A percentile compares a stretch with the other conserved stretches of the same genome.
phyloP scores from a whole-genome alignment of 768 basidiomycete species.

The Cubamyces sp. region DNA sequence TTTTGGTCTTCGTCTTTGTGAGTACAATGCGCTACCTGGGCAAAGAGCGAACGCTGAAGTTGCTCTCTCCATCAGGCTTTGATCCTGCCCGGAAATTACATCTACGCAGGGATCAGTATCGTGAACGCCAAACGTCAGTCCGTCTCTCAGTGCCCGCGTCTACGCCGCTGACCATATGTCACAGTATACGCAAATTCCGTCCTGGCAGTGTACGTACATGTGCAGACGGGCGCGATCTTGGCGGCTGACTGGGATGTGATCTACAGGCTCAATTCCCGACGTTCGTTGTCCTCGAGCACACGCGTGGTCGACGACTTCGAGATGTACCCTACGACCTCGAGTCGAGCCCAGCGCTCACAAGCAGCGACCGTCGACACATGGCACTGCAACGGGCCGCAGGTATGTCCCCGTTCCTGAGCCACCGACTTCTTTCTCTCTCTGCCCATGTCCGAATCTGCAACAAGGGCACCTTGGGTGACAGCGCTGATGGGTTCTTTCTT shows the following conservation, averaged over 20 bases:
- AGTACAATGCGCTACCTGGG: neutral
- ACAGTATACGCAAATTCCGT: constrained; percentile 8
- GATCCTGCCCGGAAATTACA: neutral
- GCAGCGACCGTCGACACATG: neutral
- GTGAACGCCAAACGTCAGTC: neutral
- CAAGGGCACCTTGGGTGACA: neutral
- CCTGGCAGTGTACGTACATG: neutral
- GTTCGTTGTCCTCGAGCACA: neutral
- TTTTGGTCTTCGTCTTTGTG: constrained; percentile 2
- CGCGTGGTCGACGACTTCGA: constrained; percentile 11
- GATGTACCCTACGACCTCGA: constrained; percentile 5
- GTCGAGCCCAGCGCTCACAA: constrained; percentile 2
- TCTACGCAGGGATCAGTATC: constrained; percentile 6
- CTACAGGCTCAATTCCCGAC: constrained; percentile 3
- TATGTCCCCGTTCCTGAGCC: neutral
- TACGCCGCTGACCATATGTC: neutral
- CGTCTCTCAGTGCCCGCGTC: neutral
- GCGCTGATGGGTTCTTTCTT: neutral
- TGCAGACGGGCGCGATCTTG: no score
- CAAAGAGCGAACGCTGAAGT: neutral
- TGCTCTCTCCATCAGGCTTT: neutral
- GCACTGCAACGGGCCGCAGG: neutral
- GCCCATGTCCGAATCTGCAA: neutral
- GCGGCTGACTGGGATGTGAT: no score
- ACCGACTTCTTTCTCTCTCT: no score